Percentiles rank a stretch among this genome's conserved stretches.
These are phyloP conservation scores for Batkoa obscura DNA, from an alignment of 371 early-diverging fungal species.

Conservation along the genomic window DNA sequence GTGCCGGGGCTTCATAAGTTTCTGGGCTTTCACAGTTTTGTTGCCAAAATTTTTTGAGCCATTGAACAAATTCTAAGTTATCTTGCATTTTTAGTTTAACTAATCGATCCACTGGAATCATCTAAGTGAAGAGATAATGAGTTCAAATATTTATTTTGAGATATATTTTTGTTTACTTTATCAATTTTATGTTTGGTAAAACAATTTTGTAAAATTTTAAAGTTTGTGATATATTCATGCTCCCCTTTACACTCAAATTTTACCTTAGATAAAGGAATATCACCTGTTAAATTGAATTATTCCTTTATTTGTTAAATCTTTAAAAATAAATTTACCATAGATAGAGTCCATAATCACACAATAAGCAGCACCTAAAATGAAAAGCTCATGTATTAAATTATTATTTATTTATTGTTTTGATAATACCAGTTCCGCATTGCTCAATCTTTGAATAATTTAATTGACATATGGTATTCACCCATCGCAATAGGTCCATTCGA, in stretches of 20 bases:
- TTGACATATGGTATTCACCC: conserved; percentile 4
- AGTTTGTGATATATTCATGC: conserved; percentile 64
- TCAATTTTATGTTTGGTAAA: conserved; percentile 43
- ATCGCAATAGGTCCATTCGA: background rate
- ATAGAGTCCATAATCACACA: conserved; percentile 70
- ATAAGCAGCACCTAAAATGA: conserved; percentile 38
- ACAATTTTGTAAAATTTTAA: conserved; percentile 49
- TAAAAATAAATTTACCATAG: conserved; percentile 19
- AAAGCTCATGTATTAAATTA: background rate
- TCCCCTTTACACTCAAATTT: conserved; percentile 62
- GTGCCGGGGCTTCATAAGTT: no score
- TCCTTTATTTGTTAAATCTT: background rate
- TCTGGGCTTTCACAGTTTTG: no score
- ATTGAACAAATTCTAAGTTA: conserved; percentile 89
- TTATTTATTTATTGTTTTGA: no score
- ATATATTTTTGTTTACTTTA: no score
- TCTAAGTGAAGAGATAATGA: conserved; percentile 12
- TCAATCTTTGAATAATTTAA: background rate
- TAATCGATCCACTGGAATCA: conserved; percentile 67
- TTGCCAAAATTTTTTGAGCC: conserved; percentile 81
- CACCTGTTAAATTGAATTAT: conserved; percentile 14
- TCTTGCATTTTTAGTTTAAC: conserved; percentile 90
- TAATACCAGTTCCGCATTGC: conserved; percentile 5
- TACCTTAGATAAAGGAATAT: conserved; percentile 45
- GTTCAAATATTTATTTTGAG: background rate